These are phyloP conservation scores for Rhizophagus sp. DNA, from an alignment of 192 early-diverging fungal genomes.

Conservation along the genomic window DNA sequence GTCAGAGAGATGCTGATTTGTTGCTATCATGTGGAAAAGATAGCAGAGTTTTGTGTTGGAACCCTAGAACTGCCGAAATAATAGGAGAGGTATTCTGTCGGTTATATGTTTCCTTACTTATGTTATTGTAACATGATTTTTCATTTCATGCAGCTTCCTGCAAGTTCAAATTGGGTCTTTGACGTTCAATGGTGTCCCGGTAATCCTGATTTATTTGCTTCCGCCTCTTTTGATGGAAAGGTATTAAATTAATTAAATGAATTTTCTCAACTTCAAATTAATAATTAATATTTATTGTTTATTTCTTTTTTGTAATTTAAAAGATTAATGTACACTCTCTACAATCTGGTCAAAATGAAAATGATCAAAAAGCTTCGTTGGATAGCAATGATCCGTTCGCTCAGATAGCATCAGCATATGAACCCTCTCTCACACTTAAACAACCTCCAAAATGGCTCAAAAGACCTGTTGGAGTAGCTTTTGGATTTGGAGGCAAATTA, in stretches of 20 bases:
- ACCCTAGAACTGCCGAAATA: constrained; percentile 76
- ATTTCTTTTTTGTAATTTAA: neutral
- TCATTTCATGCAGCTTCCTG: constrained; percentile 54
- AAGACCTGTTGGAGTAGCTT: constrained; percentile 81
- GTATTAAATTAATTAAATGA: constrained; percentile 29
- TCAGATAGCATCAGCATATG: constrained; percentile 39
- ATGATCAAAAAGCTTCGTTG: constrained; percentile 22
- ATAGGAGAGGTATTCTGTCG: constrained; percentile 70
- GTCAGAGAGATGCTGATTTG: constrained; percentile 89
- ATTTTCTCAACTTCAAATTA: neutral
- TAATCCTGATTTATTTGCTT: constrained; percentile 89
- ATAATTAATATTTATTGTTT: neutral
- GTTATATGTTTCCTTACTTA: neutral
- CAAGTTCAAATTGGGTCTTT: constrained; percentile 90
- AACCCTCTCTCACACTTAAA: constrained; percentile 55
- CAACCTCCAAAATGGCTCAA: constrained; percentile 89
- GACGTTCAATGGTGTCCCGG: constrained; percentile 94
- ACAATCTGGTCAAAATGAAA: constrained; percentile 50
- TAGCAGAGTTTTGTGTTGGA: constrained; percentile 92
- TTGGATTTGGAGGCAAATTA: constrained; percentile 90
- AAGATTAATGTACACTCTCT: constrained; percentile 82
- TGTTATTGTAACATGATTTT: neutral
- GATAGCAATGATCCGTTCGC: constrained; percentile 78
- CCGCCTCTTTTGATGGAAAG: constrained; percentile 93
- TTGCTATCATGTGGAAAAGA: constrained; percentile 96